Base-by-base conservation (phyloP, 2,329 filamentous ascomycete genomes). In the Tolypocladium guangdongense region DNA sequence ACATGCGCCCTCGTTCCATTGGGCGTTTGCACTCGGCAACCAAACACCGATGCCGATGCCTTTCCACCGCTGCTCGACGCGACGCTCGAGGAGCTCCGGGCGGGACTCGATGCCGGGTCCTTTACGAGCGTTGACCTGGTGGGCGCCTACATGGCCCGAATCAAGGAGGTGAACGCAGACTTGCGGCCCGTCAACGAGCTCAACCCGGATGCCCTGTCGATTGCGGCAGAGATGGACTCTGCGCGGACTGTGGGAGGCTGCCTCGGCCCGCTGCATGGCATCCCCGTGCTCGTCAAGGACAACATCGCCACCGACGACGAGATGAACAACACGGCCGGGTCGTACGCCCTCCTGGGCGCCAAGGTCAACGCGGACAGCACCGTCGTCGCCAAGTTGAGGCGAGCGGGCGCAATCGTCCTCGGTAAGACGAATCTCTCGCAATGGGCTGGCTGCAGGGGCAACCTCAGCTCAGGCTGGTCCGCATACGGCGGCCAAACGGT, bases 261-360 rank as follows among this genome's bases (percentile, higher is more conserved):
- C 14, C 12, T 45, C 41, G 52, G 30, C 1, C 80, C 80, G 2
- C 70, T 86, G 0, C 82, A 87, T 62, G 83, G 84, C 7, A 74
- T 87, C 4, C 84, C 83, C 0, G 77, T 87, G 27, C 66, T 86
- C 6, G 72, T 87, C 67, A 87, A 87, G 64, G 79, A 84, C 66
- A 85, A 83, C 62, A 84, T 87, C 49, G 82, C 78, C 16, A 86
- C 83, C 0, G 63, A 68, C 2, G 82, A 86, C 61, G 64, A 72
- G 55, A 83, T 86, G 80, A 77, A 82, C 60, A 86, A 80, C 57
- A 82, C 70, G 0, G 71, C 83, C 3, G 84, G 84, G 3, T 88
- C 84, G 0, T 84, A 76, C 56, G 77, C 82, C 1, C 71, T 88
- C 0, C 61, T 83, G 0, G 82, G 82, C 0, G 77, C 83, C 10